phyloP scores from a whole-genome alignment of 192 early-diverging fungal genomes.

The Lobulomyces angularis region DNA sequence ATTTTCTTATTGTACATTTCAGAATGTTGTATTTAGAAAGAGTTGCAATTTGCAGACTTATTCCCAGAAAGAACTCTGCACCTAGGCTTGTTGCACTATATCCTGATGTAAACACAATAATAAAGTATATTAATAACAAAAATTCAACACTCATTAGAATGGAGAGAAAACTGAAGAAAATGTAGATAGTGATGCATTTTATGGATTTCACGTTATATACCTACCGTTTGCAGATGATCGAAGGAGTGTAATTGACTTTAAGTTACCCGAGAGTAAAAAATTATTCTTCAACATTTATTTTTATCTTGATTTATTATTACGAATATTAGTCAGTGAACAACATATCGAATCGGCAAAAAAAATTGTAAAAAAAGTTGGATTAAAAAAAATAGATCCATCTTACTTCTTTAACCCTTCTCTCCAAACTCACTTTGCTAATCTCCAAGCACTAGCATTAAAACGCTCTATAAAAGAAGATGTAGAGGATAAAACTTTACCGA shows the following conservation, averaged over 20 bases:
- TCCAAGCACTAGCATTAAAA: constrained; percentile 30
- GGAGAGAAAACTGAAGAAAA: constrained; percentile 28
- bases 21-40: constrained; percentile 42
- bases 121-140: background rate
- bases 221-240: constrained; percentile 72
- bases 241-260: constrained; percentile 27
- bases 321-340: constrained; percentile 5
- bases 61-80: constrained; percentile 31
- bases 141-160: background rate
- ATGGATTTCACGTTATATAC: constrained; percentile 51
- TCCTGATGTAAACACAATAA: constrained; percentile 41
- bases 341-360: constrained; percentile 2
- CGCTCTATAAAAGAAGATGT: constrained; percentile 20
- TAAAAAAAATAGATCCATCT: constrained; percentile 14
- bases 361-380: constrained; percentile 1
- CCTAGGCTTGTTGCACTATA: constrained; percentile 53
- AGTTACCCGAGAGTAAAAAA: constrained; percentile 6
- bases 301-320: background rate
- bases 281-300: constrained; percentile 4
- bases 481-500: constrained; percentile 22
- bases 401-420: constrained; percentile 20
- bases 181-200: constrained; percentile 30
- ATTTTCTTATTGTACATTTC: too few species aligned
- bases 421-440: constrained; percentile 34
- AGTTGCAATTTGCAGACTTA: constrained; percentile 56